Evolutionary conservation across 169 alveolate genomes (phyloP).

Genomic region (Plasmodium berghei): DNA sequence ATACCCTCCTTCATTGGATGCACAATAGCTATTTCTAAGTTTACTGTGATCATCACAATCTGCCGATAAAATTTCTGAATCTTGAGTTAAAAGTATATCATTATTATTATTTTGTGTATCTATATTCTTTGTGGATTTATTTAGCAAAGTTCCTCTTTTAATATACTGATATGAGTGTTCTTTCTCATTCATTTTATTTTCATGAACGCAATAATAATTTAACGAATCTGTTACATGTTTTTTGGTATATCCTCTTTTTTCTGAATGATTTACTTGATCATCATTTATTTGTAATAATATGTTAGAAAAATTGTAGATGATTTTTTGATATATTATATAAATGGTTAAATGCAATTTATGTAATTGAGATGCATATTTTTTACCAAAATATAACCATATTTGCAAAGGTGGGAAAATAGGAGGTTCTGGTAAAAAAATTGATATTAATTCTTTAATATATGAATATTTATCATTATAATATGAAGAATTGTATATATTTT

Average conservation of each 20-base stretch:
- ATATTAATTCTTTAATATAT: constrained; percentile 44
- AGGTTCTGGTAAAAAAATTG: constrained; percentile 66
- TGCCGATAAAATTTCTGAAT: not conserved
- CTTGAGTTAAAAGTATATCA: not conserved
- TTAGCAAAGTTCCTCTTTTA: not conserved
- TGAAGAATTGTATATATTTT: constrained; percentile 1
- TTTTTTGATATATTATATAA: constrained; percentile 65
- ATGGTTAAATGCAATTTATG: constrained; percentile 70
- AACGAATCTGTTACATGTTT: constrained; percentile 28
- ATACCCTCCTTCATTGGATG: not conserved
- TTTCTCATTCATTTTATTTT: constrained; percentile 10
- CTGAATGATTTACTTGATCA: constrained; percentile 23
- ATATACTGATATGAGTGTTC: not conserved
- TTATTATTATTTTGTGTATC: not conserved
- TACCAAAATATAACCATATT: constrained; percentile 48
- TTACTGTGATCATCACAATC: not conserved
- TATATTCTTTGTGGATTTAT: not conserved
- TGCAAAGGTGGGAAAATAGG: constrained; percentile 57
- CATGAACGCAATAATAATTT: constrained; percentile 31
- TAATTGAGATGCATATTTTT: constrained; percentile 33
- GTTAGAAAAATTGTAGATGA: constrained; percentile 52
- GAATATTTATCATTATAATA: constrained; percentile 21
- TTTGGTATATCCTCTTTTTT: constrained; percentile 20
- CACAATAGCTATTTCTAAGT: not conserved
- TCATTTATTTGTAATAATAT: constrained; percentile 49